These are phyloP conservation scores for Castanopsis chinensis DNA, from an alignment of 306 rosid species.

Conservation along the genomic window DNA sequence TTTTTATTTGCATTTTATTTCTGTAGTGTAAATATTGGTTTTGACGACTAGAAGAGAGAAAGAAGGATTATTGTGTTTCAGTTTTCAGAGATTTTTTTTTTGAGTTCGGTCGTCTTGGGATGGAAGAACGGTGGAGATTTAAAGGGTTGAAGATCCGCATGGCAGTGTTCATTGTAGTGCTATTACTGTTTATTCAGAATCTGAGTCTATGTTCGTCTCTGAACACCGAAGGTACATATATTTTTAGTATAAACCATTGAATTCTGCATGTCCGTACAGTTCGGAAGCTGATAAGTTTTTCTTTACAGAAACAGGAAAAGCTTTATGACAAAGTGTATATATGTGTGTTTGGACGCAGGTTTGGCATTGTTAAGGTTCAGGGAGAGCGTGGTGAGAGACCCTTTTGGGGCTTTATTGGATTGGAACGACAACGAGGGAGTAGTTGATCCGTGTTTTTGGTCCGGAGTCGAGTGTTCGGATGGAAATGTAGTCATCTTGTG, in stretches of 20 bases:
- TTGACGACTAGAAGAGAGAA: background rate
- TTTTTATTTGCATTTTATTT: background rate
- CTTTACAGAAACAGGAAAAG: background rate
- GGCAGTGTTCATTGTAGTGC: conserved; percentile 17
- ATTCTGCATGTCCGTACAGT: conserved; percentile 5
- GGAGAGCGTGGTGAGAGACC: conserved; percentile 51
- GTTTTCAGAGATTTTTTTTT: background rate
- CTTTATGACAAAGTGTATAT: background rate
- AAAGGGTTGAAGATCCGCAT: conserved; percentile 26
- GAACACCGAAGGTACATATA: conserved; percentile 40
- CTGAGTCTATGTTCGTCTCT: conserved; percentile 38
- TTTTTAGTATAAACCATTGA: background rate
- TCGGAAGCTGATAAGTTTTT: background rate
- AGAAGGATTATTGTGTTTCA: background rate
- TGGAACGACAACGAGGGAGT: conserved; percentile 50
- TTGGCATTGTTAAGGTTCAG: conserved; percentile 49
- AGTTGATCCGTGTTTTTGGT: conserved; percentile 59
- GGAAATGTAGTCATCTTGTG: conserved; percentile 68
- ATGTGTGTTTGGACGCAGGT: conserved; percentile 52
- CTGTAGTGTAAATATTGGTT: background rate
- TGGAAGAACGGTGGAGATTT: conserved; percentile 45
- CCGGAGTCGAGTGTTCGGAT: conserved; percentile 64
- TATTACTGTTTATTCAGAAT: conserved; percentile 25
- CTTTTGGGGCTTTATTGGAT: conserved; percentile 43
- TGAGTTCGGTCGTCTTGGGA: conserved; percentile 9